Base-by-base conservation (phyloP, 2,329 filamentous ascomycete genomes). In the Myriosclerotinia scirpicola region DNA sequence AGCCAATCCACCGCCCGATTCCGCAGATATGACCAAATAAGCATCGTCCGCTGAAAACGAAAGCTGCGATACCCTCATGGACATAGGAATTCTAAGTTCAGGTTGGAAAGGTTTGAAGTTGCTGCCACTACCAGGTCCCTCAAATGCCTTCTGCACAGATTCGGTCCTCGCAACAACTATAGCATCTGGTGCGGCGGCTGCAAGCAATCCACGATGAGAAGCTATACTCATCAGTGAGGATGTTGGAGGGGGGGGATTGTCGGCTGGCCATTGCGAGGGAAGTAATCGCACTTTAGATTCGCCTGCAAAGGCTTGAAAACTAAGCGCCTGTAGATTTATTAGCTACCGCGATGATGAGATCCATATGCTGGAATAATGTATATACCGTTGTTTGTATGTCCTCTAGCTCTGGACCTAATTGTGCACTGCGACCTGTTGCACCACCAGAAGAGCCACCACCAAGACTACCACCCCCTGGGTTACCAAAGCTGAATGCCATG, bases 31-130 rank as follows among this genome's bases (percentile, higher is more conserved):
- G 46, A 97, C 85, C 68, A 99, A 81, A 72, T 90, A 92, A 72
- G 87, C 87, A 76, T 97, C 96, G 74, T 96, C 91, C n/a, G 91
- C 86, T 0, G 92, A 94, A 77, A 99, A 99, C 20, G 89, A 88
- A 26, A 99, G 83, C 77, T 99, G 95, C 14, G 92, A 96, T 64
- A 97, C 85, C 72, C 90, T 88, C 74, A 87, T 84, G 12, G 90
- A 86, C 73, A 96, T 84, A 1, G 87, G 81, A 8, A 98, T 84
- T 67, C 83, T 89, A 62, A 91, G 81, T 76, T 94, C 87, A 3
- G 93, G 90, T 68, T 87, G 81, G 73, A 96, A 96, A 15, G 83
- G 76, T 69, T 90, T 87, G 65, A 90, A 80, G 69, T 93, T 87
- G 68, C 83, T 87, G 68, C 83, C 84, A 69, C 89, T 87, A 71